phyloP scores from a whole-genome alignment of 2,329 filamentous ascomycete genomes.

The Seiridium cupressi region DNA sequence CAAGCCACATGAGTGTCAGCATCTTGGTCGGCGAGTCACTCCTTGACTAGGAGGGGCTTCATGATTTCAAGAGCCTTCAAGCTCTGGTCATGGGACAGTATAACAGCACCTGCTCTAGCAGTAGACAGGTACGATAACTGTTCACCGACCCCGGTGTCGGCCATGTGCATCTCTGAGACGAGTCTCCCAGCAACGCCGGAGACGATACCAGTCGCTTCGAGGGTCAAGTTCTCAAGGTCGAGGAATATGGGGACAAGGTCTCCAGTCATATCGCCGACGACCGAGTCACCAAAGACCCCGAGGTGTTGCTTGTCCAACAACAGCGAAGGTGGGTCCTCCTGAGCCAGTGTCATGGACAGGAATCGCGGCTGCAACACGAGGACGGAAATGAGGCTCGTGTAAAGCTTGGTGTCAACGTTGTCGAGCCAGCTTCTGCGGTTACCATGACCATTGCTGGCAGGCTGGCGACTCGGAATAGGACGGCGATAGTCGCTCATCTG shows the following conservation, averaged over 20 bases:
- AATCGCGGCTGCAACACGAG: constrained; percentile 64
- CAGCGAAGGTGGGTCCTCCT: constrained; percentile 71
- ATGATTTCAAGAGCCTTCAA: constrained; percentile 72
- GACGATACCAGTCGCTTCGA: constrained; percentile 91
- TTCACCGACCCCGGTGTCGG: constrained; percentile 44
- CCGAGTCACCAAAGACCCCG: constrained; percentile 64
- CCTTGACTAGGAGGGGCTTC: constrained; percentile 44
- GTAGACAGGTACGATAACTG: constrained; percentile 93
- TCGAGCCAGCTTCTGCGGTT: constrained; percentile 50
- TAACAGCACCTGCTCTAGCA: constrained; percentile 83
- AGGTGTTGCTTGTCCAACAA: constrained; percentile 70
- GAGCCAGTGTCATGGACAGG: constrained; percentile 70
- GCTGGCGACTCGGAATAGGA: constrained; percentile 31
- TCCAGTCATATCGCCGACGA: constrained; percentile 73
- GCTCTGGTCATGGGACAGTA: constrained; percentile 74
- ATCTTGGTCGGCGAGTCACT: constrained; percentile 12
- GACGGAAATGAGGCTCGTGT: constrained; percentile 61
- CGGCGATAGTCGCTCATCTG: constrained; percentile 36
- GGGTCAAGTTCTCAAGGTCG: constrained; percentile 75
- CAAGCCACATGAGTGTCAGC: not conserved
- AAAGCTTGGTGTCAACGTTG: constrained; percentile 61
- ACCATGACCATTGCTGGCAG: constrained; percentile 24
- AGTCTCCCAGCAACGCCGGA: constrained; percentile 87
- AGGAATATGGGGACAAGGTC: constrained; percentile 83
- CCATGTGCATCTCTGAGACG: constrained; percentile 65